Evolutionary conservation across 495 filamentous ascomycete genomes (phyloP).

Genomic region (Bacidia gigantensis): DNA sequence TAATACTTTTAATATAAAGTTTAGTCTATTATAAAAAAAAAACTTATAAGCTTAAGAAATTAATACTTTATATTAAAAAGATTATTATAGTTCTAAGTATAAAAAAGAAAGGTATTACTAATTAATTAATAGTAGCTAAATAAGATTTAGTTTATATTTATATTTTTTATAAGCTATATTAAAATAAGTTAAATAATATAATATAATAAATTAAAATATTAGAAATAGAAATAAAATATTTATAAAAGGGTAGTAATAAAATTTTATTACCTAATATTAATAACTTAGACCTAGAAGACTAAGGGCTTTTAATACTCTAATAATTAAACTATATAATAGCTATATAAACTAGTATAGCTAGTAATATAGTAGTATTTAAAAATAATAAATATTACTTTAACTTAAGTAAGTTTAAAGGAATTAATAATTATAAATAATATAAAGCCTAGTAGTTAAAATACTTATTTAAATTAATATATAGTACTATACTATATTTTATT

Average conservation of each 20-base stretch:
- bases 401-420: not conserved
- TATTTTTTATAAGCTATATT: not conserved
- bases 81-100: not conserved
- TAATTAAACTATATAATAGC: not conserved
- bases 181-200: not conserved
- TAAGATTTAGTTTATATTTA: not conserved
- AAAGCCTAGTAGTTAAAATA: not conserved
- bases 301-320: no score
- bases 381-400: not conserved
- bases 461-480: not conserved
- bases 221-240: not conserved
- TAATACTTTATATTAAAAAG: conserved; percentile 1
- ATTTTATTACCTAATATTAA: not conserved
- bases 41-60: not conserved
- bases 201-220: not conserved
- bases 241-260: not conserved
- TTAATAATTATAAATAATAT: conserved; percentile 1
- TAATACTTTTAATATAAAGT: not conserved
- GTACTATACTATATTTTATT: not conserved
- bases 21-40: not conserved
- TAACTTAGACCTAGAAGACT: not conserved
- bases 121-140: not conserved
- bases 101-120: conserved; percentile 1
- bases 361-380: not conserved
- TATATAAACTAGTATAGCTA: not conserved